Conservation (phyloP, 371 early-diverging fungal genomes). For the Gilbertella persicaria region DNA sequence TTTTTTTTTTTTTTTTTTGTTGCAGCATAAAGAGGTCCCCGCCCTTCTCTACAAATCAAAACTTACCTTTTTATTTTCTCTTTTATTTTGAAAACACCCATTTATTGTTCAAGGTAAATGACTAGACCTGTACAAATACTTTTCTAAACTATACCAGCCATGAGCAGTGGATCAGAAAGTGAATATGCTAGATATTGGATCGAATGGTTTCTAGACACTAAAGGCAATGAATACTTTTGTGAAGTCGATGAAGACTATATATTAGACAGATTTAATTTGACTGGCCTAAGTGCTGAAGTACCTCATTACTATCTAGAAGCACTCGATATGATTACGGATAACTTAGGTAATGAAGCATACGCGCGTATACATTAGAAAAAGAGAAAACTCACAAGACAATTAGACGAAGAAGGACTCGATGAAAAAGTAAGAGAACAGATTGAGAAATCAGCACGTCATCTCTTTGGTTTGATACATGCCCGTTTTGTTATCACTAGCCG, state of each 20-base stretch:
- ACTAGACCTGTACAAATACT: no score
- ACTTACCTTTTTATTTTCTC: no score
- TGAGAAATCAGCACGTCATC: conserved; percentile 79
- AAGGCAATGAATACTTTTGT: conserved; percentile 93
- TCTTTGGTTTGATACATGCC: conserved; percentile 94
- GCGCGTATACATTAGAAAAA: neutral
- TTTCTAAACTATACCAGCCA: no score
- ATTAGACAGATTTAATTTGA: conserved; percentile 94
- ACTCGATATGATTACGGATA: conserved; percentile 92
- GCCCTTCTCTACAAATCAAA: no score
- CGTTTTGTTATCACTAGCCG: conserved; percentile 88
- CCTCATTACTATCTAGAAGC: conserved; percentile 80
- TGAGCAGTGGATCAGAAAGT: conserved; percentile 66
- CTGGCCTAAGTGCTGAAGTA: conserved; percentile 84
- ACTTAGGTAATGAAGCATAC: conserved; percentile 45
- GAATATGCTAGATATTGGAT: conserved; percentile 82
- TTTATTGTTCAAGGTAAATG: no score
- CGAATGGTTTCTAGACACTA: conserved; percentile 76
- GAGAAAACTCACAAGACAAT: neutral
- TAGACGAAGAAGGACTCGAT: conserved; percentile 67
- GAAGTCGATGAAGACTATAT: conserved; percentile 96
- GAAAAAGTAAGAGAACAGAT: conserved; percentile 72
- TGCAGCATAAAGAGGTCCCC: no score
- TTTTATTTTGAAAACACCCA: no score
- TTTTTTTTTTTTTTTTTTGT: no score